Conservation (phyloP, 352 stramenopile genomes). For the Globisporangium heterothallicum region DNA sequence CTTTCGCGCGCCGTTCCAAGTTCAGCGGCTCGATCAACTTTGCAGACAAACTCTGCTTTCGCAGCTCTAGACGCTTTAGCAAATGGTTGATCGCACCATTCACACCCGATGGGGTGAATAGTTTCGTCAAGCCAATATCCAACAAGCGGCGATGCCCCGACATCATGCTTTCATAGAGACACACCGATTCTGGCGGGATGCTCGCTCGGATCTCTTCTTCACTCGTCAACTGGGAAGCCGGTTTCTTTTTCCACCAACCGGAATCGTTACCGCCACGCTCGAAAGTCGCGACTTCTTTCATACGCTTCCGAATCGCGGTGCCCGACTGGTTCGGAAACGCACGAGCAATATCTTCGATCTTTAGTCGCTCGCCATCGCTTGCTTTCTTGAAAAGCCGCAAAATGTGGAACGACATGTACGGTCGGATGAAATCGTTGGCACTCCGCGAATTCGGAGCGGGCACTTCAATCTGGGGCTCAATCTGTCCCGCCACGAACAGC, state of each 20-base stretch:
- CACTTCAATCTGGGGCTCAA: slow-evolving; percentile 81
- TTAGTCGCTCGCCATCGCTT: slow-evolving; percentile 67
- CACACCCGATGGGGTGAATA: slow-evolving; percentile 70
- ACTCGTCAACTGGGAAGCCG: slow-evolving; percentile 48
- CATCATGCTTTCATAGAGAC: slow-evolving; percentile 87
- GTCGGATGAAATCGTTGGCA: slow-evolving; percentile 81
- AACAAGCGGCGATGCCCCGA: slow-evolving; percentile 69
- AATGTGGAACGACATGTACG: slow-evolving; percentile 87
- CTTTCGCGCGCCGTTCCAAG: slow-evolving; percentile 44
- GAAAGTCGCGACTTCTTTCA: slow-evolving; percentile 84
- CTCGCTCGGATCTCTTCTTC: slow-evolving; percentile 73
- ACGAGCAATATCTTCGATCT: slow-evolving; percentile 80
- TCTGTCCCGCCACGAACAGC: slow-evolving; percentile 70
- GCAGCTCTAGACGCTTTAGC: slow-evolving; percentile 64
- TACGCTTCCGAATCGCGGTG: slow-evolving; percentile 80
- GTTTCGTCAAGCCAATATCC: slow-evolving; percentile 76
- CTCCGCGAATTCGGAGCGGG: slow-evolving; percentile 71
- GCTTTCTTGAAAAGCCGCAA: slow-evolving; percentile 80
- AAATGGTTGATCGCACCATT: slow-evolving; percentile 69
- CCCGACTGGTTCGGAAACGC: slow-evolving; percentile 78
- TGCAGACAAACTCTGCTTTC: slow-evolving; percentile 48
- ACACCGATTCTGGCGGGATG: slow-evolving; percentile 76
- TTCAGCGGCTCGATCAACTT: slow-evolving; percentile 46
- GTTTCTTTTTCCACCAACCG: slow-evolving; percentile 83
- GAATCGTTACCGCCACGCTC: slow-evolving; percentile 78